A percentile compares a stretch with the other conserved stretches of the same genome.
These are phyloP conservation scores for Pseudoscleropodium purum DNA, from an alignment of 225 moss, liverwort and hornwort species.

Conservation along the genomic window DNA sequence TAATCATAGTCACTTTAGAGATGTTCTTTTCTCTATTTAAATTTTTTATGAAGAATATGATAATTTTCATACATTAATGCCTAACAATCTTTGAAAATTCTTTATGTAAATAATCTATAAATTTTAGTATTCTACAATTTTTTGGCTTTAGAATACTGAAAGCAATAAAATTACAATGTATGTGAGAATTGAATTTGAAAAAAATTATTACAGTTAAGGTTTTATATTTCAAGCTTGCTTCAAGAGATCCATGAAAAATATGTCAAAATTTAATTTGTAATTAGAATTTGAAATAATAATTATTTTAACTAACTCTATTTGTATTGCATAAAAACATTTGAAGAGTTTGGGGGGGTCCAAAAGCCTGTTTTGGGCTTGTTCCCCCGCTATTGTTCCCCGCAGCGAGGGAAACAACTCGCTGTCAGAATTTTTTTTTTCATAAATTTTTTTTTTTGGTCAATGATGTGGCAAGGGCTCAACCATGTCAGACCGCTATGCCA, in stretches of 20 bases:
- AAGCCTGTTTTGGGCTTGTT: too few relatives aligned
- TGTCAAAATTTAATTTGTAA: background rate
- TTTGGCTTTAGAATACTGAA: background rate
- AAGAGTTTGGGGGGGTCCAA: too few relatives aligned
- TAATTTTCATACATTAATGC: background rate
- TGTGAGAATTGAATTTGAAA: background rate
- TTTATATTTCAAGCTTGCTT: background rate
- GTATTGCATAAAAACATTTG: background rate
- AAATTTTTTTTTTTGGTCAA: too few relatives aligned
- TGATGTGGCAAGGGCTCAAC: too few relatives aligned
- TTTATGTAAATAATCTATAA: background rate
- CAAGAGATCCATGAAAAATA: background rate
- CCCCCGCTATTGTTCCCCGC: too few relatives aligned
- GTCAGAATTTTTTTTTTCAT: too few relatives aligned
- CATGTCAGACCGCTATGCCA: too few relatives aligned
- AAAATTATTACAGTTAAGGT: background rate
- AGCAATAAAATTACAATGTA: background rate
- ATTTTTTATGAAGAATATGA: too few relatives aligned
- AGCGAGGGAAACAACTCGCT: too few relatives aligned
- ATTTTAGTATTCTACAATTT: background rate
- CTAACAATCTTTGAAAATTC: background rate
- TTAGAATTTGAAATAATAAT: background rate
- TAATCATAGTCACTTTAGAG: background rate
- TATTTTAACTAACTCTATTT: background rate
- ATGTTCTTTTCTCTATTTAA: background rate